Conservation (phyloP, 805 yeast species). For the Scheffersomyces coipomensis region DNA sequence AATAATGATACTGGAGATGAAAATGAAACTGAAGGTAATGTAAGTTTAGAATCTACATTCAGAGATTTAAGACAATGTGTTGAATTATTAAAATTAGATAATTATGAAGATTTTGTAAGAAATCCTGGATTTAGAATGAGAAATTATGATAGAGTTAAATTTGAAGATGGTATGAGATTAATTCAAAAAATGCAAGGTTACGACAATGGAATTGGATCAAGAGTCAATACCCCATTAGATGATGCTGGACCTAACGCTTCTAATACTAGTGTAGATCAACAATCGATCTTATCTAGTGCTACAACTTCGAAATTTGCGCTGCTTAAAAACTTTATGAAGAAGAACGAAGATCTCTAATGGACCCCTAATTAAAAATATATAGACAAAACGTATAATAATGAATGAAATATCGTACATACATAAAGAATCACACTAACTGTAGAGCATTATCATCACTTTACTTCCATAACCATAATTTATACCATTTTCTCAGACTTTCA, state of each 20-base stretch:
- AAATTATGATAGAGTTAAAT: slow-evolving; percentile 70
- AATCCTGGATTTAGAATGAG: slow-evolving; percentile 39
- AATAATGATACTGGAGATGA: slow-evolving; percentile 11
- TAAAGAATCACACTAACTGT: too few species aligned
- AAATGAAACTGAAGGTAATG: slow-evolving; percentile 33
- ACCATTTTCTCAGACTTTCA: slow-evolving; percentile 5
- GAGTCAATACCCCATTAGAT: not conserved
- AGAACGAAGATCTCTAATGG: slow-evolving; percentile 6
- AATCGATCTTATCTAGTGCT: slow-evolving; percentile 20
- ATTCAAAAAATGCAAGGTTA: slow-evolving; percentile 49
- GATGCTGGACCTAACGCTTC: slow-evolving; percentile 5
- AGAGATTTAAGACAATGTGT: slow-evolving; percentile 79
- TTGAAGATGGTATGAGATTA: slow-evolving; percentile 65
- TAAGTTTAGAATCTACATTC: slow-evolving; percentile 69
- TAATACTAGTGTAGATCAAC: slow-evolving; percentile 15
- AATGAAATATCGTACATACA: too few species aligned
- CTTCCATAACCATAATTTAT: slow-evolving; percentile 14
- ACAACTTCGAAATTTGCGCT: slow-evolving; percentile 32
- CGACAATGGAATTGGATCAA: slow-evolving; percentile 9
- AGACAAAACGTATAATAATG: too few species aligned
- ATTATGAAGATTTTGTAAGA: slow-evolving; percentile 62
- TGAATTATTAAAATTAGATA: slow-evolving; percentile 63
- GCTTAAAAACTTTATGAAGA: slow-evolving; percentile 24
- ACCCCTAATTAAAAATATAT: too few species aligned
- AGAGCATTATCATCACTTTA: slow-evolving; percentile 1